These are phyloP conservation scores for Tuctoria greenei DNA, from an alignment of 176 grass and related monocot genomes.

Conservation along the genomic window DNA sequence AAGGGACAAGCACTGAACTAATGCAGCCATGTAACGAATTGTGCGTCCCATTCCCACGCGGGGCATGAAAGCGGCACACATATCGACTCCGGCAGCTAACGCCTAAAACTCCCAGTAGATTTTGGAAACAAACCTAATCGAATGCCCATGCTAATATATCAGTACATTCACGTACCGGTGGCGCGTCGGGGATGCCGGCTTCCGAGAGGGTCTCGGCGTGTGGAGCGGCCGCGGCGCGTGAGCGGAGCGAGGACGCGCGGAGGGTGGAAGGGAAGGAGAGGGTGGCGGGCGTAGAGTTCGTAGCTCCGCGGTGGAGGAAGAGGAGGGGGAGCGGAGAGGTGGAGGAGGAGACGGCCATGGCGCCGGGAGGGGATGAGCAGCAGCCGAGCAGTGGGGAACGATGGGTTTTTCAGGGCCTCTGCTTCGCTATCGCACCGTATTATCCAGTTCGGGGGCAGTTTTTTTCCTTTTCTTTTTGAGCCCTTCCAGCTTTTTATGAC, in stretches of 20 bases:
- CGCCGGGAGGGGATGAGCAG: constrained; percentile 22
- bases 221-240: constrained; percentile 40
- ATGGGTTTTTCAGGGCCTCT: constrained; percentile 38
- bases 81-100: not conserved
- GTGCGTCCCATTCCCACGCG: not conserved
- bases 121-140: not conserved
- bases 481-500: not conserved
- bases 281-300: constrained; percentile 29
- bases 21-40: not conserved
- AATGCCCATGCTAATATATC: not conserved
- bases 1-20: not conserved
- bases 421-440: constrained; percentile 31
- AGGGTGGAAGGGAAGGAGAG: constrained; percentile 46
- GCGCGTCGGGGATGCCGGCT: constrained; percentile 27
- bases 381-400: not conserved
- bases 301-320: constrained; percentile 41
- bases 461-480: not conserved
- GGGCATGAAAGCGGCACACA: too few relatives aligned
- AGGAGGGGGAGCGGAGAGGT: constrained; percentile 34
- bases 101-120: not conserved
- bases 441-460: constrained; percentile 19
- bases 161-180: constrained; percentile 32
- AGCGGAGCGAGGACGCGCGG: constrained; percentile 32
- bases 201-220: constrained; percentile 38
- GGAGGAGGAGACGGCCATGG: constrained; percentile 53